phyloP scores from a whole-genome alignment of 768 basidiomycete species.

The Hortiboletus campestris region DNA sequence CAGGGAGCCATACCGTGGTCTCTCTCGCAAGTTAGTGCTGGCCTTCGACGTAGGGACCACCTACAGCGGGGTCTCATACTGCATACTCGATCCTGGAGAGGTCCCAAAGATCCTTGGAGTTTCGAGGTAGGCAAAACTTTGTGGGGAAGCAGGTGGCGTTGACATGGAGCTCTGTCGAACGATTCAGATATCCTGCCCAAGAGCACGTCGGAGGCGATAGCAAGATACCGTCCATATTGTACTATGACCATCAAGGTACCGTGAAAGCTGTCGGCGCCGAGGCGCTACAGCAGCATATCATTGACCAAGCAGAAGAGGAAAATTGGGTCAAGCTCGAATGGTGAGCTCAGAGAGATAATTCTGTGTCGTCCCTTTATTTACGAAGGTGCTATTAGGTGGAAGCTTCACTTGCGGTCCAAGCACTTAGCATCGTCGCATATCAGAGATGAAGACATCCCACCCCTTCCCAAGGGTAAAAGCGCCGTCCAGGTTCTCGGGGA shows the following conservation, averaged over 20 bases:
- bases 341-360: background rate
- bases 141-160: background rate
- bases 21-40: slow-evolving; percentile 40
- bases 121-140: slow-evolving; percentile 18
- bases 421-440: slow-evolving; percentile 23
- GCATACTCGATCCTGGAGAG: slow-evolving; percentile 36
- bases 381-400: background rate
- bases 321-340: slow-evolving; percentile 5
- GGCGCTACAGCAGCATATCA: background rate
- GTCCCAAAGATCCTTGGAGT: slow-evolving; percentile 30
- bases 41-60: slow-evolving; percentile 47
- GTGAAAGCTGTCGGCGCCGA: slow-evolving; percentile 46
- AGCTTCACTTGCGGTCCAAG: slow-evolving; percentile 35
- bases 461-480: slow-evolving; percentile 20
- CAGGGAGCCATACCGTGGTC: slow-evolving; percentile 35
- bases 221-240: no score
- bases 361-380: background rate
- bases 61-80: slow-evolving; percentile 40
- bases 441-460: slow-evolving; percentile 17
- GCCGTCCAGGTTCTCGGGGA: slow-evolving; percentile 23
- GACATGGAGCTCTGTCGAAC: background rate
- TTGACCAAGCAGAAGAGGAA: slow-evolving; percentile 2
- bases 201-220: slow-evolving; percentile 44
- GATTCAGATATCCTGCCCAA: slow-evolving; percentile 45
- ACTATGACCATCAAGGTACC: slow-evolving; percentile 42